Evolutionary conservation across 257 asterid species (phyloP).

Genomic region (Fraxinus excelsior): DNA sequence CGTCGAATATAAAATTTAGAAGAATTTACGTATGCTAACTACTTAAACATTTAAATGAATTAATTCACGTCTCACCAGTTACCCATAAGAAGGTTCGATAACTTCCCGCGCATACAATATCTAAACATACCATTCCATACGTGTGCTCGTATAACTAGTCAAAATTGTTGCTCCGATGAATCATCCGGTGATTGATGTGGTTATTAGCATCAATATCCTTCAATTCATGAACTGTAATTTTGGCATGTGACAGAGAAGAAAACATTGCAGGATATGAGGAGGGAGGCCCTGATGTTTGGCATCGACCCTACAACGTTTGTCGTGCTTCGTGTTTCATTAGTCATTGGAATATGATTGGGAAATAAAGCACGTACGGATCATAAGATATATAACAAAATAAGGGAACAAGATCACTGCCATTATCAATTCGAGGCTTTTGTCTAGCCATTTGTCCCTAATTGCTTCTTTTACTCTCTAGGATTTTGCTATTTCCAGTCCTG

Average conservation of each 20-base stretch:
- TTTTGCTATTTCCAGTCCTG: neutral
- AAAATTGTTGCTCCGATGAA: too few species aligned
- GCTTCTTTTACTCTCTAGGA: slow-evolving; percentile 15
- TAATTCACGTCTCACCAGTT: too few species aligned
- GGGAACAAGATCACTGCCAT: slow-evolving; percentile 60
- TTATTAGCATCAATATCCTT: too few species aligned
- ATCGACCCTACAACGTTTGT: slow-evolving; percentile 53
- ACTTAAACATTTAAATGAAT: too few species aligned
- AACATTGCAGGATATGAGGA: slow-evolving; percentile 31
- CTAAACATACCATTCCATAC: too few species aligned
- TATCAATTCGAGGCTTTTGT: slow-evolving; percentile 50
- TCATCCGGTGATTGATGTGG: too few species aligned
- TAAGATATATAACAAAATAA: slow-evolving; percentile 25
- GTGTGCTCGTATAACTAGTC: too few species aligned
- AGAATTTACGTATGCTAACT: too few species aligned
- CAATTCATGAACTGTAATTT: neutral
- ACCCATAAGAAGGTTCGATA: too few species aligned
- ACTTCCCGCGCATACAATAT: too few species aligned
- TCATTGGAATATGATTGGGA: slow-evolving; percentile 51
- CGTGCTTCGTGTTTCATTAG: slow-evolving; percentile 46
- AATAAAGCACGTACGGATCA: slow-evolving; percentile 44
- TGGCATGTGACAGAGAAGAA: slow-evolving; percentile 29
- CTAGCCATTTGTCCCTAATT: slow-evolving; percentile 49
- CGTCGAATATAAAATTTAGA: too few species aligned
- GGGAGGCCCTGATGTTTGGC: slow-evolving; percentile 29